These are phyloP conservation scores for Diospyros kaki DNA, from an alignment of 148 eudicot species.

Conservation along the genomic window DNA sequence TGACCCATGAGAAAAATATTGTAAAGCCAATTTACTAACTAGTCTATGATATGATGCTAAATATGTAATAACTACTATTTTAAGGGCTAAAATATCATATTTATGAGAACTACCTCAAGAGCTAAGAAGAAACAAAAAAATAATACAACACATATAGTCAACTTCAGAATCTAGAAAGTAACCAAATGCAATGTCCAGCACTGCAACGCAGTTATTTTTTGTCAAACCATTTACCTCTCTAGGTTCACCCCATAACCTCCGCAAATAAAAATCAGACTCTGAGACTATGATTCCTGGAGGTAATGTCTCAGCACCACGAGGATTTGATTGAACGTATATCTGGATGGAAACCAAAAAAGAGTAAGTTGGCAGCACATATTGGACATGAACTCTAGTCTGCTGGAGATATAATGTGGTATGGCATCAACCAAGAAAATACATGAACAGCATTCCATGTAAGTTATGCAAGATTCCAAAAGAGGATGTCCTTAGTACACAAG, in stretches of 20 bases:
- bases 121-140: no score
- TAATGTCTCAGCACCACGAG: conserved; percentile 92
- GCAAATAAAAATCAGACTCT: conserved; percentile 73
- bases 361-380: conserved; percentile 2
- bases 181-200: background rate
- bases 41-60: background rate
- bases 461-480: no score
- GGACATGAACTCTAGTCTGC: background rate
- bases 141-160: background rate
- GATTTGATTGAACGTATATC: conserved; percentile 93
- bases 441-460: no score
- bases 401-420: no score
- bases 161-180: background rate
- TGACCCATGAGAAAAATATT: background rate
- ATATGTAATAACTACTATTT: background rate
- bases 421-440: no score
- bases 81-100: background rate
- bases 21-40: background rate
- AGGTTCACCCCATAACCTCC: conserved; percentile 97
- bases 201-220: background rate
- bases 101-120: no score
- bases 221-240: conserved; percentile 54
- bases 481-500: no score
- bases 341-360: conserved; percentile 14
- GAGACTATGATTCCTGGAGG: conserved; percentile 93